These are phyloP conservation scores for Fusarium keratoplasticum DNA, from an alignment of 2,329 filamentous ascomycete species.

Conservation along the genomic window DNA sequence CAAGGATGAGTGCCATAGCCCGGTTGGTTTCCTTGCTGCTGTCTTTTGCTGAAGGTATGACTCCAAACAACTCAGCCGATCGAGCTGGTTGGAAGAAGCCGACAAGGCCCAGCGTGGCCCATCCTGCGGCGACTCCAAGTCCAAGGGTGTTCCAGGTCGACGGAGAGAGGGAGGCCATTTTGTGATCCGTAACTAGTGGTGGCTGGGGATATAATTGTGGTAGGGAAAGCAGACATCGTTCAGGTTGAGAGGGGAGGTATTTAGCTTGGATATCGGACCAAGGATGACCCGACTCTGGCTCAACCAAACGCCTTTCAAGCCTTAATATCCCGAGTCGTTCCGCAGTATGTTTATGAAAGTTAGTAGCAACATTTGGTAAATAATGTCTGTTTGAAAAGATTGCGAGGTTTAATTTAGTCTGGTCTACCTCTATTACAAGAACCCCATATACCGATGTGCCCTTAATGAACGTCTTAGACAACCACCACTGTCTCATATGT, in stretches of 20 bases:
- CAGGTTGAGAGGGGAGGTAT: neutral
- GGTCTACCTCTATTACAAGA: neutral
- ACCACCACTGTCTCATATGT: neutral
- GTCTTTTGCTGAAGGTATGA: neutral
- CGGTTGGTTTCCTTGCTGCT: neutral
- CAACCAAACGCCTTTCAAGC: neutral
- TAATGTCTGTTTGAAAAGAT: neutral
- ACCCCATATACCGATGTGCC: neutral
- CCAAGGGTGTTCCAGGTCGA: constrained; percentile 35
- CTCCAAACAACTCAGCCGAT: constrained; percentile 27
- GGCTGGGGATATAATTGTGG: neutral
- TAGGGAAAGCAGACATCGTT: neutral
- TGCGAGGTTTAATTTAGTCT: neutral
- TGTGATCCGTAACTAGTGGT: fast-evolving
- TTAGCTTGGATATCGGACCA: neutral
- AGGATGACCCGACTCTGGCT: neutral
- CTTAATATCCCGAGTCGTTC: neutral
- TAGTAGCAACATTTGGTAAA: neutral
- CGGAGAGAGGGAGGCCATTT: constrained; percentile 5
- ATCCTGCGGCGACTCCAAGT: constrained; percentile 30
- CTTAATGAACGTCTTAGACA: neutral
- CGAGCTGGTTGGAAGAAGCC: constrained; percentile 12
- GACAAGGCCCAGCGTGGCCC: constrained; percentile 24
- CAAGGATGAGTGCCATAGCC: constrained; percentile 5
- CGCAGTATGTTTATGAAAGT: neutral